Evolutionary conservation across 352 stramenopile species (phyloP).

Genomic region (Pythium rishiriense): DNA sequence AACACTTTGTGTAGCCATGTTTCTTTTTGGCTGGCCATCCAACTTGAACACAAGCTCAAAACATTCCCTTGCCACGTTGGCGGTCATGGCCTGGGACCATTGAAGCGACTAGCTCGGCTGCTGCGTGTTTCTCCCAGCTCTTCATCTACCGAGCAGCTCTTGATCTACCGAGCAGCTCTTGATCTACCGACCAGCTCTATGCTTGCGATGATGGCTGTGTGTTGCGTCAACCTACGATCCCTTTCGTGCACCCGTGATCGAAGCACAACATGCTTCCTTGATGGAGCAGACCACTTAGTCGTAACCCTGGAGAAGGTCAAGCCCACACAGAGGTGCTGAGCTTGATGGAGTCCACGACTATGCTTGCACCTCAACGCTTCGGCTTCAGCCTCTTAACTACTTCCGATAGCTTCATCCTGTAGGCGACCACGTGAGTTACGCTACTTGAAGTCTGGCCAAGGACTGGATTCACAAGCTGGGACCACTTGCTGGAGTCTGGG

Average conservation of each 20-base stretch:
- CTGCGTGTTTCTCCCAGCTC: no score
- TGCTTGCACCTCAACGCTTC: neutral
- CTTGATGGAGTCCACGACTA: neutral
- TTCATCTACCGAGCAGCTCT: no score
- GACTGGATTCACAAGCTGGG: neutral
- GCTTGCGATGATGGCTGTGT: neutral
- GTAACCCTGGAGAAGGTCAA: no score
- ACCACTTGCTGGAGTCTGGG: neutral
- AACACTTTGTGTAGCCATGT: neutral
- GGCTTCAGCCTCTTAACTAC: neutral
- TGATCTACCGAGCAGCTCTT: no score
- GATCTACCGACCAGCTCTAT: neutral
- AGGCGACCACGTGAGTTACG: neutral
- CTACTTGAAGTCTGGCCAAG: slow-evolving; percentile 2
- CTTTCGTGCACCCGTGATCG: neutral
- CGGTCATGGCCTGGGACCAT: no score
- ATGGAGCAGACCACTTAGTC: neutral
- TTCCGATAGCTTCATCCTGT: neutral
- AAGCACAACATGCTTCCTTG: neutral
- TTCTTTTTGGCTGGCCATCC: neutral
- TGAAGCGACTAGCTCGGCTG: neutral
- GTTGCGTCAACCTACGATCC: neutral
- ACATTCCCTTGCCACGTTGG: no score
- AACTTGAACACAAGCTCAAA: no score
- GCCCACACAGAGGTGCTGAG: no score